Conservation (phyloP, 345 rosid species). For the Eucalyptus tenuipes region DNA sequence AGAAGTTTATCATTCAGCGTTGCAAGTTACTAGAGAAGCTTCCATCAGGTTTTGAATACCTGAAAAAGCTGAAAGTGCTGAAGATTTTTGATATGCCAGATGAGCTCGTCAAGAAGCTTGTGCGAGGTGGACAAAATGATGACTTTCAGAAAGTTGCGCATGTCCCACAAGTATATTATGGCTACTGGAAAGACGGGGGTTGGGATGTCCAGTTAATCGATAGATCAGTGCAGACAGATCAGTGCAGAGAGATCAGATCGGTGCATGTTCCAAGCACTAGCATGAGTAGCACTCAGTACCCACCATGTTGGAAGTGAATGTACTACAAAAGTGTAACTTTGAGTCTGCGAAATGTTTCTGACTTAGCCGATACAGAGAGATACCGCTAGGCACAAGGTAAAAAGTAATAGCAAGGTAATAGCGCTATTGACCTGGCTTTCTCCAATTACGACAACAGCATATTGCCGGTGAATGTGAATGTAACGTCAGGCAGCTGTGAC, state of each 20-base stretch:
- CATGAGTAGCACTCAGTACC: neutral
- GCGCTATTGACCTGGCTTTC: neutral
- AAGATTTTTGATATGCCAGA: conserved; percentile 16
- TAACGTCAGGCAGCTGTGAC: neutral
- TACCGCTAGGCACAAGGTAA: neutral
- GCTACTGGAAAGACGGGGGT: conserved; percentile 13
- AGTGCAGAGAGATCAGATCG: neutral
- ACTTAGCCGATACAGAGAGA: neutral
- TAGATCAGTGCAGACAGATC: neutral
- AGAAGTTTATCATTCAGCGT: too few species aligned
- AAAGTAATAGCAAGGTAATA: neutral
- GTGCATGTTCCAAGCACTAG: neutral
- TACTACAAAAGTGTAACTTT: neutral
- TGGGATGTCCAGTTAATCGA: conserved; percentile 15
- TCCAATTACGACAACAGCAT: neutral
- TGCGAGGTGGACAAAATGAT: neutral
- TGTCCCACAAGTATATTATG: conserved; percentile 11
- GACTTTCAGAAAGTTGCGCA: conserved; percentile 5
- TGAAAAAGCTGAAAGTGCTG: conserved; percentile 11
- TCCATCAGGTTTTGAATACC: conserved; percentile 12
- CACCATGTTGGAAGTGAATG: conserved; percentile 4
- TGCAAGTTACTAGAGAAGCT: neutral
- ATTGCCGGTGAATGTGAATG: neutral
- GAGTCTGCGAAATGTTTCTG: neutral
- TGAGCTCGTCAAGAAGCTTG: conserved; percentile 7